A percentile compares a stretch with the other conserved stretches of the same genome.
These are phyloP conservation scores for Apiospora pterosperma DNA, from an alignment of 2,329 filamentous ascomycete species.

Conservation along the genomic window DNA sequence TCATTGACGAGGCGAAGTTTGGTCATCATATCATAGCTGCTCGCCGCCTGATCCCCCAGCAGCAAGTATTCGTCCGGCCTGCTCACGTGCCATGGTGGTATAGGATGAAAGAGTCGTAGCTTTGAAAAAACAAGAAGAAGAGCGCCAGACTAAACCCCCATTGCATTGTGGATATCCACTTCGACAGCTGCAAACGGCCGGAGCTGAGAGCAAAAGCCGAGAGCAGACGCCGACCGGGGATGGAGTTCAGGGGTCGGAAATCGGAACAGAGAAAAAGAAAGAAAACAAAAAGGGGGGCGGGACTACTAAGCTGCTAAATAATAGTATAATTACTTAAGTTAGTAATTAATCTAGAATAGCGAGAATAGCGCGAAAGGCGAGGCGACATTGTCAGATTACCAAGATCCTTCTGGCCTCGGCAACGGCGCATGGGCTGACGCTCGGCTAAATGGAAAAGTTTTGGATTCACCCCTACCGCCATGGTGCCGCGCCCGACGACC, in stretches of 20 bases:
- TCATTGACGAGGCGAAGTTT: slow-evolving; percentile 40
- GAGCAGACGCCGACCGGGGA: not conserved
- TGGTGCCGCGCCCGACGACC: no score
- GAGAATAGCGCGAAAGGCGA: not conserved
- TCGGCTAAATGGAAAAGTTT: not conserved
- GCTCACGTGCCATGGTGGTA: no score
- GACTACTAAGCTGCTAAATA: no score
- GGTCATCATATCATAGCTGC: slow-evolving; percentile 52
- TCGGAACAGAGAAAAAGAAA: not conserved
- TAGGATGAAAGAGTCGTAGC: no score
- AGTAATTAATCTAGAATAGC: not conserved
- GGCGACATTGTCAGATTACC: not conserved
- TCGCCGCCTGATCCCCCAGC: slow-evolving; percentile 42
- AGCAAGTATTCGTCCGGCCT: no score
- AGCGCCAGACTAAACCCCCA: not conserved
- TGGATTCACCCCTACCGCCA: no score
- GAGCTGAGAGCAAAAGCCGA: not conserved
- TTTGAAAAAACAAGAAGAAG: not conserved
- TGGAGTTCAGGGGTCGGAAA: not conserved
- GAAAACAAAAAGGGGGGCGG: not conserved
- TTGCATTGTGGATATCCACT: not conserved
- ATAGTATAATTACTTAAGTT: no score
- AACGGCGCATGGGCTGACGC: not conserved
- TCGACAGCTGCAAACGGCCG: not conserved
- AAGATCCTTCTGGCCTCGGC: not conserved